These are phyloP conservation scores for Croton setiger DNA, from an alignment of 441 rosid genomes.

Conservation along the genomic window DNA sequence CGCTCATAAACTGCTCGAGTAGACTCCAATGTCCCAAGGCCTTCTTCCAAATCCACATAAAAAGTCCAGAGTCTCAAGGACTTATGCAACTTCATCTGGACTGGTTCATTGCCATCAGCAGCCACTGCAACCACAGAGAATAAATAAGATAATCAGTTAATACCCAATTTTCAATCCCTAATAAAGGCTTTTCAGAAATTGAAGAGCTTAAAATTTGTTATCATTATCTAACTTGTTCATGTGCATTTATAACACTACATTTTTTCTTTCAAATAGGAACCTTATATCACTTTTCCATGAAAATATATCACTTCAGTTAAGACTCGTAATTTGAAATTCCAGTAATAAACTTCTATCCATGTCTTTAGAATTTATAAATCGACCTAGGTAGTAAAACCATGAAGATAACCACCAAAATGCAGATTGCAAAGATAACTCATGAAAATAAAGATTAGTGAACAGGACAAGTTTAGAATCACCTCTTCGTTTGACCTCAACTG, in stretches of 20 bases:
- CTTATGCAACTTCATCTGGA: conserved; percentile 86
- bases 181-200: conserved; percentile 3
- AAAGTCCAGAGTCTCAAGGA: conserved; percentile 94
- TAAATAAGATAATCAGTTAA: conserved; percentile 1
- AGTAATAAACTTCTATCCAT: no score
- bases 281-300: neutral
- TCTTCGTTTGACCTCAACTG: conserved; percentile 92
- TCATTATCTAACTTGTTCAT: neutral
- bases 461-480: conserved; percentile 32
- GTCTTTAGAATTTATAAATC: no score
- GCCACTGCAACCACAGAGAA: conserved; percentile 46
- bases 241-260: neutral
- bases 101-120: conserved; percentile 90
- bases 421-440: neutral
- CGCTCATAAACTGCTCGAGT: conserved; percentile 93
- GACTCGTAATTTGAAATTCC: no score
- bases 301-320: neutral
- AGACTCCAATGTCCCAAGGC: conserved; percentile 81
- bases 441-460: neutral
- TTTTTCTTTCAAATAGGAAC: neutral
- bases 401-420: neutral
- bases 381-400: neutral
- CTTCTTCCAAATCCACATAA: conserved; percentile 93
- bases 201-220: neutral
- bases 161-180: conserved; percentile 12